Evolutionary conservation across 164 flowering plant species (phyloP).

Genomic region (Amborella trichopoda): DNA sequence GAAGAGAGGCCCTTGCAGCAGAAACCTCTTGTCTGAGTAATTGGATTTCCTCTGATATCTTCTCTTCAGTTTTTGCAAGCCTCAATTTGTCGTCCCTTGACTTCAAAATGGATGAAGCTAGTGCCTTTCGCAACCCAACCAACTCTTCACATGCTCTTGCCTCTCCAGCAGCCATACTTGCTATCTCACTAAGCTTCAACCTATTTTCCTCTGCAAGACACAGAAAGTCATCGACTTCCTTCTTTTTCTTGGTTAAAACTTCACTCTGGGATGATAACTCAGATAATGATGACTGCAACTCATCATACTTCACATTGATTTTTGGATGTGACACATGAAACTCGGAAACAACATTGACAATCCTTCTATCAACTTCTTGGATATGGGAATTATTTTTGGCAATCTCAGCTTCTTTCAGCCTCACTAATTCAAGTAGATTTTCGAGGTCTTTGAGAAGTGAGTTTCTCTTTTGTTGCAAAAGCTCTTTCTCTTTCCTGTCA

Average conservation of each 20-base stretch:
- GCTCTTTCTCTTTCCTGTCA: constrained; percentile 40
- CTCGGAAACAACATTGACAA: constrained; percentile 31
- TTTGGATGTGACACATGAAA: constrained; percentile 33
- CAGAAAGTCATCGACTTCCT: constrained; percentile 33
- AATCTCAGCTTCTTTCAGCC: constrained; percentile 61
- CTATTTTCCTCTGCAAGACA: constrained; percentile 33
- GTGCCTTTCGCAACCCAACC: constrained; percentile 31
- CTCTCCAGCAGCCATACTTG: constrained; percentile 32
- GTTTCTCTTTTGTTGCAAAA: constrained; percentile 30
- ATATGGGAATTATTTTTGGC: constrained; percentile 42
- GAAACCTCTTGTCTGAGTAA: constrained; percentile 39
- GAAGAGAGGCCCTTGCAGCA: constrained; percentile 51
- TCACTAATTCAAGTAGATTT: constrained; percentile 42
- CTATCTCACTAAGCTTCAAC: constrained; percentile 34
- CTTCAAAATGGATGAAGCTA: constrained; percentile 32
- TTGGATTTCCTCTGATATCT: constrained; percentile 39
- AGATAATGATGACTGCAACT: constrained; percentile 30
- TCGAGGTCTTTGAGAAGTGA: constrained; percentile 41
- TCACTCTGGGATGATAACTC: constrained; percentile 26
- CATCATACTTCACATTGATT: constrained; percentile 24
- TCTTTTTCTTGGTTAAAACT: constrained; percentile 34
- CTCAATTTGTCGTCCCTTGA: constrained; percentile 41
- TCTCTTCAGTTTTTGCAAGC: constrained; percentile 52
- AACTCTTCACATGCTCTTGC: constrained; percentile 38
- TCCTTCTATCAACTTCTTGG: constrained; percentile 43